Percentiles rank a stretch among this genome's conserved stretches.
phyloP scores from a whole-genome alignment of 169 alveolate species.

The Neospora caninum region DNA sequence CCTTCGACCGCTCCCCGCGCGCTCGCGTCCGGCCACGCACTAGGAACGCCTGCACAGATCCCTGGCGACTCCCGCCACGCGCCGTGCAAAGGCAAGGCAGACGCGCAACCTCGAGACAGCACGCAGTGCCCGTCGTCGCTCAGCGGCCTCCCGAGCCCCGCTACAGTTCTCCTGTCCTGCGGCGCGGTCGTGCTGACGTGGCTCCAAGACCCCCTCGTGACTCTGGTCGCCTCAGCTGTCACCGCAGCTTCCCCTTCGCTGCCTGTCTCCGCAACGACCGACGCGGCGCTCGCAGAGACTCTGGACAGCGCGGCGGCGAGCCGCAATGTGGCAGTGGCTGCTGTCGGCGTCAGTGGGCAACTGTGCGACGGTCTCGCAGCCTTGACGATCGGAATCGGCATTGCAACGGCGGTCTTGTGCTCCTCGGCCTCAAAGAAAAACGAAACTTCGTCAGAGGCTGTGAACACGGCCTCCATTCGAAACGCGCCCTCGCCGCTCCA shows the following conservation, averaged over 20 bases:
- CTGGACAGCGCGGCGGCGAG: not conserved
- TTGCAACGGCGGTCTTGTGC: conserved; percentile 17
- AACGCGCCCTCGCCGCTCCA: not conserved
- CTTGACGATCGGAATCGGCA: conserved; percentile 23
- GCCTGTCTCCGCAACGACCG: not conserved
- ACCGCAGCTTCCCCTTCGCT: conserved; percentile 2
- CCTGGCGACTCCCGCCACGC: no score
- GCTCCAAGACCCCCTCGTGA: conserved; percentile 45
- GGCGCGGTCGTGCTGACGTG: conserved; percentile 50
- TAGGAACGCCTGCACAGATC: no score
- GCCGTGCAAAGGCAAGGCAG: no score
- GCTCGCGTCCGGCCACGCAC: no score
- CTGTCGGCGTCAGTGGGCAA: conserved; percentile 41
- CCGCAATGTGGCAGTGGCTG: conserved; percentile 35
- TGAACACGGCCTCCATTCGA: not conserved
- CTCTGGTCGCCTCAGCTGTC: conserved; percentile 37
- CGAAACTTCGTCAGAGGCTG: not conserved
- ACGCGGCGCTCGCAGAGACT: not conserved
- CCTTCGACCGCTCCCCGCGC: no score
- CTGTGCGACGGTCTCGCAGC: conserved; percentile 24
- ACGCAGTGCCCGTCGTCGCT: not conserved
- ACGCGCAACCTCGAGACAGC: no score
- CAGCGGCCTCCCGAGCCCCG: not conserved
- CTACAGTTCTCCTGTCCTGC: not conserved
- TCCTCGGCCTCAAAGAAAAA: not conserved